Evolutionary conservation across 345 rosid species (phyloP), one percentile per base, ranked within the genome.

Genomic region (Lenwebbia sp.): DNA sequence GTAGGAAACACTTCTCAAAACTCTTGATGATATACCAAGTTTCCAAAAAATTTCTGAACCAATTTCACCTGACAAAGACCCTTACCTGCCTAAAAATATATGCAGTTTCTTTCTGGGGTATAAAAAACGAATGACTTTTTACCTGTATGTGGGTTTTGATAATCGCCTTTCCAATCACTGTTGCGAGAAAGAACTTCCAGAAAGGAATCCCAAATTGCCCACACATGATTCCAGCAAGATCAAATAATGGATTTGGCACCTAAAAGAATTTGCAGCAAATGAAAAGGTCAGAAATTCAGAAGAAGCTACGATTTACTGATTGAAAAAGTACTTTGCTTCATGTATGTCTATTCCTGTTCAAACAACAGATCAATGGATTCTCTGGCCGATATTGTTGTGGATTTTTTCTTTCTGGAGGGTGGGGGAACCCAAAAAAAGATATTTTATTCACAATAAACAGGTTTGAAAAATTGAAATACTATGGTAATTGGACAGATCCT

Each of bases 171-270:
- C 99, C 99, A 49, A 96, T 89, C 87, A 97, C 82, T 44, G 99
- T 97, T n/a, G 99, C 93, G 3, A 95, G 86, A 85, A 96, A 95
- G 88, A 97, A 97, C 87, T 95, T 92, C 99, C 98, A 95, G 88
- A 97, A 97, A 5, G 98, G 95, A 85, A 97, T 86, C 85, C 98
- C 99, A 82, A 97, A 94, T 90, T 97, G 99, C 85, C 99, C 99
- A 51, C 99, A 97, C 99, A 96, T 95, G 74, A 97, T 96, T 88
- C 99, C 99, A 85, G 99, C 99, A 33, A 97, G 99, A 88, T 97
- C 99, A 90, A 97, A 97, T 74, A 97, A 90, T 85, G 99, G 99
- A 93, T 97, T 97, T 84, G 99, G 99, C 89, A 97, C 98, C 99
- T 97, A 84, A 82, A 87, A 51, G 41, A 60, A 22, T 85, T 85